Conservation (phyloP, 345 rosid species). For the Eucalyptus decipiens region DNA sequence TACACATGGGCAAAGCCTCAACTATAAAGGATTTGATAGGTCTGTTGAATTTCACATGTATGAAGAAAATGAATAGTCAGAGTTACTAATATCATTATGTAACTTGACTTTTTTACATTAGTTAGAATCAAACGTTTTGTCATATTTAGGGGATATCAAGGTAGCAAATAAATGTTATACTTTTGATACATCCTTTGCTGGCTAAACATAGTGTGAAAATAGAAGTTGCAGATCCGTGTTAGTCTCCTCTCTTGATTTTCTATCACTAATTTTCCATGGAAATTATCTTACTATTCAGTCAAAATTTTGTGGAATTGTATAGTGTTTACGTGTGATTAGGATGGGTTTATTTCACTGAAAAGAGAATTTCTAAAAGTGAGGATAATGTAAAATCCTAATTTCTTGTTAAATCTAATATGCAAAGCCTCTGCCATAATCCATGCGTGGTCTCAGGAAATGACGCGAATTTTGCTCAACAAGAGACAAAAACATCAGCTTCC, state of each 20-base stretch:
- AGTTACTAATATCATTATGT: background rate
- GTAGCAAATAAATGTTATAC: background rate
- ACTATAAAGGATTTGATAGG: constrained; percentile 47
- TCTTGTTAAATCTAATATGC: background rate
- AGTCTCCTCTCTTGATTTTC: background rate
- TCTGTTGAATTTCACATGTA: rapidly evolving
- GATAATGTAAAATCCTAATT: no score
- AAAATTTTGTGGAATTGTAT: background rate
- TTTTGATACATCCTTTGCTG: background rate
- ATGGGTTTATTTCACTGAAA: background rate
- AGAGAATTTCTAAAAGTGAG: background rate
- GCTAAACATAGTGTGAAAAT: background rate
- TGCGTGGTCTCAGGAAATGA: background rate
- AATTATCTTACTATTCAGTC: background rate
- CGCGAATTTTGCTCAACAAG: background rate
- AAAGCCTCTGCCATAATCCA: background rate
- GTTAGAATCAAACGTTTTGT: background rate
- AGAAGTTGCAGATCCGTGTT: background rate
- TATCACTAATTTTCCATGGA: background rate
- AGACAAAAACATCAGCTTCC: background rate
- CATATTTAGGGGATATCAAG: background rate
- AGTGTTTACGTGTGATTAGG: background rate
- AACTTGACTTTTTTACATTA: background rate
- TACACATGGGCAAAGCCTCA: background rate
- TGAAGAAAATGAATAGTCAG: background rate